phyloP scores from a whole-genome alignment of 2,329 filamentous ascomycete genomes.

The Venturia asperata region DNA sequence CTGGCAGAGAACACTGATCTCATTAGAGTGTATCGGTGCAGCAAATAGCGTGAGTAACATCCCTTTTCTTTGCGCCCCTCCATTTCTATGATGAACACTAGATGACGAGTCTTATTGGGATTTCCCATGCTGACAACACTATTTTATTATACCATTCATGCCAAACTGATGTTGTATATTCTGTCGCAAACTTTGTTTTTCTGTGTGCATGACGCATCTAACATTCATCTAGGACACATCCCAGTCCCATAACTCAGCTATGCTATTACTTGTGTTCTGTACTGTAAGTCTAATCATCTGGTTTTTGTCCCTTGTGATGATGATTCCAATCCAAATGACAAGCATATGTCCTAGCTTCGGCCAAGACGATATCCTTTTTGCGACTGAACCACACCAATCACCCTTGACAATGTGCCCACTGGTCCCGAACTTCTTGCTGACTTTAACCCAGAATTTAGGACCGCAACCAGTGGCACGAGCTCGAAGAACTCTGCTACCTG shows the following conservation, averaged over 20 bases:
- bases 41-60: conserved; percentile 16
- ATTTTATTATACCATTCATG: conserved; percentile 67
- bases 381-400: conserved; percentile 7
- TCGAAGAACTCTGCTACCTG: conserved; percentile 13
- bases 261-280: conserved; percentile 2
- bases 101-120: conserved; percentile 76
- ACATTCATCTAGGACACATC: neutral
- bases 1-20: neutral
- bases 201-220: neutral
- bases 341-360: conserved; percentile 90
- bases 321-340: conserved; percentile 84
- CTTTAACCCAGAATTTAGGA: neutral
- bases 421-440: neutral
- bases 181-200: neutral
- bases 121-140: conserved; percentile 57
- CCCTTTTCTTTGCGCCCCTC: conserved; percentile 23
- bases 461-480: conserved; percentile 19
- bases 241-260: neutral
- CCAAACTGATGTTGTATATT: conserved; percentile 33
- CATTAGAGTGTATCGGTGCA: neutral
- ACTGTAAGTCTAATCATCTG: conserved; percentile 15
- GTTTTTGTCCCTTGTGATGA: conserved; percentile 49
- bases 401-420: neutral
- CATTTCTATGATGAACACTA: conserved; percentile 46
- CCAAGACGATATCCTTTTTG: conserved; percentile 35